Conservation (phyloP, 2,329 filamentous ascomycete species). For the Penicillium palitans region DNA sequence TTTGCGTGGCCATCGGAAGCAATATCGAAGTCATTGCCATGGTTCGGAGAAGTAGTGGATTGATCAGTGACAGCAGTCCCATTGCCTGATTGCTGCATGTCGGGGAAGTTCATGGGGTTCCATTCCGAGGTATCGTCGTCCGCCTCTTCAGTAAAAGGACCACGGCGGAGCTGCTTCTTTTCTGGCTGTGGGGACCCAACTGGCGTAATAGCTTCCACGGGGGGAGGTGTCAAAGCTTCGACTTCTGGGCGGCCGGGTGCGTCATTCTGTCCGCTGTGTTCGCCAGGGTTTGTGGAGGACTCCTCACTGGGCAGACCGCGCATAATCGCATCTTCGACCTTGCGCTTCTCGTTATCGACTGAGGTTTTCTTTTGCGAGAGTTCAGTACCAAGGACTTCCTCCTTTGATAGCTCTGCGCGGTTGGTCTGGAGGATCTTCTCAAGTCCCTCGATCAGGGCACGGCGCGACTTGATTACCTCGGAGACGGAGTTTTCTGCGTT, state of each 20-base stretch:
- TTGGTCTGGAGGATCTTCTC: constrained; percentile 80
- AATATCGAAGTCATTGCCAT: constrained; percentile 27
- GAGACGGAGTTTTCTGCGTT: constrained; percentile 86
- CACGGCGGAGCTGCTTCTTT: constrained; percentile 35
- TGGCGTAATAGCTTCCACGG: constrained; percentile 58
- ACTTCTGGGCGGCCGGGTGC: constrained; percentile 67
- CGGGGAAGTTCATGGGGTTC: constrained; percentile 21
- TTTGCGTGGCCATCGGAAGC: constrained; percentile 40
- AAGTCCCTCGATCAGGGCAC: constrained; percentile 72
- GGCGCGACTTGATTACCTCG: constrained; percentile 83
- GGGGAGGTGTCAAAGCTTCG: constrained; percentile 82
- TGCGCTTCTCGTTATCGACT: constrained; percentile 78
- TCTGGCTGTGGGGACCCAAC: constrained; percentile 49
- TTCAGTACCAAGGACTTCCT: constrained; percentile 66
- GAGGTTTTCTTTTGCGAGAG: constrained; percentile 66
- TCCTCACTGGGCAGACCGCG: constrained; percentile 69
- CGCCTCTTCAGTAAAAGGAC: constrained; percentile 20
- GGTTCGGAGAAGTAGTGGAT: constrained; percentile 11
- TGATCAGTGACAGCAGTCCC: constrained; percentile 15
- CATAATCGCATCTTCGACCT: constrained; percentile 91
- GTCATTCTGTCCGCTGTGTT: constrained; percentile 30
- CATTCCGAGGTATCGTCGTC: constrained; percentile 11
- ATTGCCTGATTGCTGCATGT: constrained; percentile 21
- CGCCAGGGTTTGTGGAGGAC: constrained; percentile 48
- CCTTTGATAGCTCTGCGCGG: constrained; percentile 65